phyloP scores from a whole-genome alignment of 129 eudicot genomes.

The Kitagawia praeruptora region DNA sequence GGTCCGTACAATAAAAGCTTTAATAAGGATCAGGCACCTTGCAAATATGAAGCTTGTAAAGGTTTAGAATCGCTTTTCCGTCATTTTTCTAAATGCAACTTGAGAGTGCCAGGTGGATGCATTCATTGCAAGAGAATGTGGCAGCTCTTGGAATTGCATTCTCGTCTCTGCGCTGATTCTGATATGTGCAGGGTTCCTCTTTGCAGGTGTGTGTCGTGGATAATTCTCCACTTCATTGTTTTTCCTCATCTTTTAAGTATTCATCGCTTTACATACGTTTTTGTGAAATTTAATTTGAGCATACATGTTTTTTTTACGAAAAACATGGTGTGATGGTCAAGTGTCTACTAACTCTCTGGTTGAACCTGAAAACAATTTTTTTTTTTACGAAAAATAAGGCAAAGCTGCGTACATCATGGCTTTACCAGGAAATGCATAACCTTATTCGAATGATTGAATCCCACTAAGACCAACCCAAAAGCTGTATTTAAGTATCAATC shows the following conservation, averaged over 20 bases:
- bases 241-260: not conserved
- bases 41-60: conserved; percentile 66
- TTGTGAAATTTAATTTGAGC: not conserved
- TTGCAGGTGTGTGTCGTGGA: conserved; percentile 56
- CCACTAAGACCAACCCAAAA: not conserved
- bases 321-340: too few species aligned
- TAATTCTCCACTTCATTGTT: not conserved
- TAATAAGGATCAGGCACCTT: conserved; percentile 52
- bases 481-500: not conserved
- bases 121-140: conserved; percentile 94
- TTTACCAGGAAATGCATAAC: not conserved
- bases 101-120: conserved; percentile 83
- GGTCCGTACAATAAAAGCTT: conserved; percentile 64
- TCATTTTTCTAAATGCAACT: conserved; percentile 79
- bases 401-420: not conserved
- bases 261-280: not conserved
- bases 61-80: conserved; percentile 76
- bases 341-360: too few species aligned
- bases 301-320: not conserved
- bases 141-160: conserved; percentile 86
- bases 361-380: not conserved
- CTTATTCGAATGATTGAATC: not conserved
- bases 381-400: not conserved
- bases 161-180: conserved; percentile 70
- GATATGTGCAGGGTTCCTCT: conserved; percentile 71